Evolutionary conservation across 306 rosid genomes (phyloP).

Genomic region (Malus sylvestris): DNA sequence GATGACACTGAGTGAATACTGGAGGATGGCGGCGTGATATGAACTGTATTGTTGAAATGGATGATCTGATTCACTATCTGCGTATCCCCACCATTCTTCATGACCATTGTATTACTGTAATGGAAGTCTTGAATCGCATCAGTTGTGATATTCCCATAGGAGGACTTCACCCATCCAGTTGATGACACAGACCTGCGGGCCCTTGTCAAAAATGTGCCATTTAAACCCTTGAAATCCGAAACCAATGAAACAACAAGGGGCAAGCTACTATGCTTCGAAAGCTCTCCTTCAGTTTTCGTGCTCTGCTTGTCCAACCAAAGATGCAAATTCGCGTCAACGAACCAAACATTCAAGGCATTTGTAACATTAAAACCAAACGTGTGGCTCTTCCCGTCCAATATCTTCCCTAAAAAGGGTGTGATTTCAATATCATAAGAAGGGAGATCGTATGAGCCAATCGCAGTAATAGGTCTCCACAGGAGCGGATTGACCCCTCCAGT

Average conservation of each 20-base stretch:
- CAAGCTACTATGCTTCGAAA: constrained; percentile 25
- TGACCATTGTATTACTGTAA: constrained; percentile 47
- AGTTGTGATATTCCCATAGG: constrained; percentile 63
- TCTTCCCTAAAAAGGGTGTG: constrained; percentile 64
- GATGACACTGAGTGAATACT: constrained; percentile 24
- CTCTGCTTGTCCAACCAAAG: constrained; percentile 71
- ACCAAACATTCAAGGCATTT: constrained; percentile 86
- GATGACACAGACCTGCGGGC: constrained; percentile 47
- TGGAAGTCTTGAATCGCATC: constrained; percentile 40
- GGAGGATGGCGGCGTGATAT: constrained; percentile 25
- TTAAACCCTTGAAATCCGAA: constrained; percentile 45
- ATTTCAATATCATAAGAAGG: constrained; percentile 85
- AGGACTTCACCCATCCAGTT: constrained; percentile 69
- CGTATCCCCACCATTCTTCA: constrained; percentile 39
- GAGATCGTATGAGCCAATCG: constrained; percentile 72
- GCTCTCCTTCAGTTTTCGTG: constrained; percentile 47
- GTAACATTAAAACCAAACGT: constrained; percentile 63
- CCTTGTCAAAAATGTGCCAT: constrained; percentile 59
- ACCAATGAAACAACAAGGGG: constrained; percentile 43
- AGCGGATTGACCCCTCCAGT: constrained; percentile 91
- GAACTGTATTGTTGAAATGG: constrained; percentile 36
- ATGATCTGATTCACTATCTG: constrained; percentile 60
- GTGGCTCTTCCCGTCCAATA: constrained; percentile 64
- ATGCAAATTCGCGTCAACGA: constrained; percentile 76
- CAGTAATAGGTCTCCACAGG: constrained; percentile 93